Percentiles rank a stretch among this genome's conserved stretches.
Evolutionary conservation across 2,329 filamentous ascomycete species (phyloP).

Genomic region (Colletotrichum higginsianum): DNA sequence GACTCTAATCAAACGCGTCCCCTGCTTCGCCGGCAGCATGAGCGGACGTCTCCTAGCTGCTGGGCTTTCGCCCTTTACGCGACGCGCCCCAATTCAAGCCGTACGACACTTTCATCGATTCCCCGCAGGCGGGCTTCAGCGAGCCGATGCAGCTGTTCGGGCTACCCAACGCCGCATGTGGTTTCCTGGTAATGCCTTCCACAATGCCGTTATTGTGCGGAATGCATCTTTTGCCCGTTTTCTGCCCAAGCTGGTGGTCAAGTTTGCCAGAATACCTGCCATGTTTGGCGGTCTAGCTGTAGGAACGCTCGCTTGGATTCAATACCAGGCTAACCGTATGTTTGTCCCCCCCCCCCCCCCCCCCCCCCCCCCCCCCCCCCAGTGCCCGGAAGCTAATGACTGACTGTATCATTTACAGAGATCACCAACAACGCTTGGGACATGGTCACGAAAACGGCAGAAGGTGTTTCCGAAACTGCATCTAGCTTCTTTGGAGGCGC

Average conservation of each 20-base stretch:
- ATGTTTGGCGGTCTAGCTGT: slow-evolving; percentile 92
- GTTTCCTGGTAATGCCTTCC: slow-evolving; percentile 87
- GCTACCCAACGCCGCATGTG: slow-evolving; percentile 76
- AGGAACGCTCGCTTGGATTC: slow-evolving; percentile 90
- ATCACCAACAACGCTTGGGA: slow-evolving; percentile 85
- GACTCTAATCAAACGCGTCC: slow-evolving; percentile 4
- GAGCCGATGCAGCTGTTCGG: slow-evolving; percentile 75
- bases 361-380: not conserved
- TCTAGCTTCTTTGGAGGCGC: slow-evolving; percentile 79
- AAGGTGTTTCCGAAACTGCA: slow-evolving; percentile 79
- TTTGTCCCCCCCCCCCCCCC: slow-evolving; percentile 45
- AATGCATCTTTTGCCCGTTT: slow-evolving; percentile 76
- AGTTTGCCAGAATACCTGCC: slow-evolving; percentile 89
- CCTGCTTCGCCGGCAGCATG: slow-evolving; percentile 62
- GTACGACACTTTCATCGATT: slow-evolving; percentile 77
- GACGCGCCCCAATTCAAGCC: slow-evolving; percentile 69
- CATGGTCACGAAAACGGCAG: slow-evolving; percentile 80
- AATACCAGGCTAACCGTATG: slow-evolving; percentile 94
- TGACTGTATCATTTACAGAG: slow-evolving; percentile 60
- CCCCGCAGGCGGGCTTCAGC: slow-evolving; percentile 78
- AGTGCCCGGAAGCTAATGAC: not conserved
- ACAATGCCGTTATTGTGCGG: slow-evolving; percentile 79
- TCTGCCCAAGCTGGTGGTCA: slow-evolving; percentile 90
- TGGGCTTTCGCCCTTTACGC: slow-evolving; percentile 77
- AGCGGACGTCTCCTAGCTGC: slow-evolving; percentile 83